Base-by-base conservation (phyloP, 192 early-diverging fungal genomes). In the Mortierella hygrophila region DNA sequence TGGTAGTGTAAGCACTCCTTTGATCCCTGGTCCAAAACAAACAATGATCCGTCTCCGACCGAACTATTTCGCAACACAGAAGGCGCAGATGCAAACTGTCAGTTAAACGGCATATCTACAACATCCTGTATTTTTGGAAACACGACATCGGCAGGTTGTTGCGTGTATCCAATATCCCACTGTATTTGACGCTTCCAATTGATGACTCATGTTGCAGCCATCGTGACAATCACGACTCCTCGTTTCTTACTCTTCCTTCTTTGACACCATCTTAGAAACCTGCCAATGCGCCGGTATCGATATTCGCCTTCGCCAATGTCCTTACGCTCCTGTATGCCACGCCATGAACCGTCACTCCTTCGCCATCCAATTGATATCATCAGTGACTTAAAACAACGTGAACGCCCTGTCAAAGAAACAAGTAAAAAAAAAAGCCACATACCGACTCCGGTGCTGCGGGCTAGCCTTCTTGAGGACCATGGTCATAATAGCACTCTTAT, bases 401-500 rank as follows among this genome's bases (percentile, higher is more conserved):
- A 65, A 65, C 4, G 15, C 9, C 9, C 35, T 4, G 15, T 46
- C 18, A 65, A 47, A 32, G 4, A 76, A 15, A 54, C 18, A 68
- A 55, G 35, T 35, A 49, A 11, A 65, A 60, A 60, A 26, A 26
- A n/a, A 29, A 6, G n/a, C n/a, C 6, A 85, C 79, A 49, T 86
- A 86, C 84, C 84, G 84, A 86, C 84, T 86, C 76, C 84, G 74
- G 79, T 86, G 84, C 26, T 78, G 78, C 9, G 78, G 79, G 47
- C 81, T 85, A n/a, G 94, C 93, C 80, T 96, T 94, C 65, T 95
- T 95, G 49, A 96, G 88, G 35, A 97, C 89, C 96, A 99, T 96
- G 20, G 97, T 99, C 97, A 99, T 98, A 78, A 99, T 97, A 38
- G 93, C 89, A 73, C 95, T 94, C 63, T 94, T 94, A 83, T 99